These are phyloP conservation scores for Elasticomyces elasticus DNA, from an alignment of 495 filamentous ascomycete genomes.

Conservation along the genomic window DNA sequence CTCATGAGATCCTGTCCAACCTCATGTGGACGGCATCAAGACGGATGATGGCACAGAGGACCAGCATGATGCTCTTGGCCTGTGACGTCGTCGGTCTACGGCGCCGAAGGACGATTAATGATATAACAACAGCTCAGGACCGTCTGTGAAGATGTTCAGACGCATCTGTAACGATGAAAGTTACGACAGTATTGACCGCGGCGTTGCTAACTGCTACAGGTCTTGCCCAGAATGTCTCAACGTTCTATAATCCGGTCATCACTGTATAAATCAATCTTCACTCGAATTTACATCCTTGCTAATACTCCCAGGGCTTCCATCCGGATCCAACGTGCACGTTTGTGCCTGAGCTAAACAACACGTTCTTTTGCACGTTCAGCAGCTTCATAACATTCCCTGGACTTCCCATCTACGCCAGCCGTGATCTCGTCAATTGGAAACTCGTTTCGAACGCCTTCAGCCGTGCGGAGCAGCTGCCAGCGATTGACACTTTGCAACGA, in stretches of 20 bases:
- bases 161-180: neutral
- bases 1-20: neutral
- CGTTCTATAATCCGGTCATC: neutral
- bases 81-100: too few species aligned
- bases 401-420: slow-evolving; percentile 42
- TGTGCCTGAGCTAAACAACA: slow-evolving; percentile 38
- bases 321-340: slow-evolving; percentile 47
- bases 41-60: neutral
- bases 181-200: neutral
- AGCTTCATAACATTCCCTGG: slow-evolving; percentile 47
- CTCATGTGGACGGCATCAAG: neutral
- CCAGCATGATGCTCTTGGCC: neutral
- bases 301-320: slow-evolving; percentile 34
- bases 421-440: slow-evolving; percentile 43
- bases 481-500: slow-evolving; percentile 9
- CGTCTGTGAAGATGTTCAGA: too few species aligned
- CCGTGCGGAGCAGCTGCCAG: slow-evolving; percentile 15
- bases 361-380: slow-evolving; percentile 44
- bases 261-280: neutral
- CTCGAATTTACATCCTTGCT: neutral
- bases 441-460: slow-evolving; percentile 33
- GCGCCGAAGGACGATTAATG: too few species aligned
- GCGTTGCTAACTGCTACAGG: neutral
- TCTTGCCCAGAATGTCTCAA: neutral
- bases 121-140: too few species aligned